Evolutionary conservation across 2,329 filamentous ascomycete species (phyloP), one percentile per base, ranked within the genome.

Genomic region (Botryotinia narcissicola): DNA sequence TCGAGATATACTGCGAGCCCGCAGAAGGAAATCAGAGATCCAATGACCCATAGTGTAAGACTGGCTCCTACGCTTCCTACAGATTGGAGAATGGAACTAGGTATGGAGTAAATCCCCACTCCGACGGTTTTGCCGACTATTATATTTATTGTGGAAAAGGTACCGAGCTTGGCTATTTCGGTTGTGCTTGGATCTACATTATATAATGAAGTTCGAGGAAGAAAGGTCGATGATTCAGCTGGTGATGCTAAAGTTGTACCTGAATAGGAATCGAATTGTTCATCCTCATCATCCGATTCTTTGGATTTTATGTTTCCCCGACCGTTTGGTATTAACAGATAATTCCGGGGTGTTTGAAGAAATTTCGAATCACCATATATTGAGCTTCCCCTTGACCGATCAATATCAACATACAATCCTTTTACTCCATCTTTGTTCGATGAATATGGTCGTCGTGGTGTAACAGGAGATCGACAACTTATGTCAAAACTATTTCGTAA

Each of bases 21-120:
- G 63, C 84, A 84, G 71, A 83, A 83, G 0, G 84, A 84, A 54
- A 86, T 83, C 18, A 84, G 74, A 40, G 81, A 82, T 46, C 86
- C 87, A 16, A 88, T 80, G 1, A 87, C 83, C 88, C 88, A 89
- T 32, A 89, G 80, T 63, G 87, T 81, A 22, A 89, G 80, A 12
- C 84, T 83, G 62, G 87, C 84, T 4, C 87, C 87, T 6, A 89
- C 87, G 12, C 84, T 88, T 0, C 87, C 87, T 2, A 87, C 85
- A 1, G 85, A 84, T 12, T 84, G 83, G 73, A 87, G 87, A 66
- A 89, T 87, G n/a, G 87, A 86, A 2, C 85, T 85, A 0, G 87
- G 87, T 0, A 87, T 87, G 0, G 87, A 87, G 77, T 88, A 89
- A 37, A 87, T 81, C 75, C 85, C 82, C 16, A 84, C 80, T 4